Evolutionary conservation across 176 grass and related monocot genomes (phyloP).

Genomic region (Juncus inflexus): DNA sequence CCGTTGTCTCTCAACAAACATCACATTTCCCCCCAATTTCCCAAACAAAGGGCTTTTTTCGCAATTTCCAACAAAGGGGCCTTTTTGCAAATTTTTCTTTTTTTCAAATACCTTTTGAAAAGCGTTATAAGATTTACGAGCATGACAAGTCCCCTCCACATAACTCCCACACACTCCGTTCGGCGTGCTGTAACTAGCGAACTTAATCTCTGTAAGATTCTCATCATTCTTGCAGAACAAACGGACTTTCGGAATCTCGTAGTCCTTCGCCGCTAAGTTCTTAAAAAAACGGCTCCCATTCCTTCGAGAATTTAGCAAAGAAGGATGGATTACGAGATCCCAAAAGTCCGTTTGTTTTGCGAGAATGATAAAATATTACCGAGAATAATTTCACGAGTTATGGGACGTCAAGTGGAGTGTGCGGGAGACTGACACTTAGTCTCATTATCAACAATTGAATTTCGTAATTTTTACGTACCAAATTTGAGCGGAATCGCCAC

Average conservation of each 20-base stretch:
- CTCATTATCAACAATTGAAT: conserved; percentile 43
- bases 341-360: too few relatives aligned
- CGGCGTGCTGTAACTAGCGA: conserved; percentile 94
- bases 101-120: conserved; percentile 72
- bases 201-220: conserved; percentile 84
- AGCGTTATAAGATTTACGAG: conserved; percentile 84
- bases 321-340: too few relatives aligned
- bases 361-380: too few relatives aligned
- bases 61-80: not conserved
- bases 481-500: conserved; percentile 88
- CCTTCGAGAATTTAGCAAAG: conserved; percentile 86
- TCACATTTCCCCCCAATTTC: too few relatives aligned
- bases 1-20: too few relatives aligned
- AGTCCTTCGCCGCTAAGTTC: conserved; percentile 74
- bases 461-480: conserved; percentile 34
- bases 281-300: conserved; percentile 88
- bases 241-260: conserved; percentile 73
- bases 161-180: conserved; percentile 75
- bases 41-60: too few relatives aligned
- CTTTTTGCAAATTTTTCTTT: too few relatives aligned
- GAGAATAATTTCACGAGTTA: too few relatives aligned
- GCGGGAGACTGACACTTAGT: conserved; percentile 48
- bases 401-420: conserved; percentile 23
- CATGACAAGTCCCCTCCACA: conserved; percentile 77
- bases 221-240: conserved; percentile 62